These are phyloP conservation scores for Amoeboaphelidium protococcarum DNA, from an alignment of 371 early-diverging fungal species.

Conservation along the genomic window DNA sequence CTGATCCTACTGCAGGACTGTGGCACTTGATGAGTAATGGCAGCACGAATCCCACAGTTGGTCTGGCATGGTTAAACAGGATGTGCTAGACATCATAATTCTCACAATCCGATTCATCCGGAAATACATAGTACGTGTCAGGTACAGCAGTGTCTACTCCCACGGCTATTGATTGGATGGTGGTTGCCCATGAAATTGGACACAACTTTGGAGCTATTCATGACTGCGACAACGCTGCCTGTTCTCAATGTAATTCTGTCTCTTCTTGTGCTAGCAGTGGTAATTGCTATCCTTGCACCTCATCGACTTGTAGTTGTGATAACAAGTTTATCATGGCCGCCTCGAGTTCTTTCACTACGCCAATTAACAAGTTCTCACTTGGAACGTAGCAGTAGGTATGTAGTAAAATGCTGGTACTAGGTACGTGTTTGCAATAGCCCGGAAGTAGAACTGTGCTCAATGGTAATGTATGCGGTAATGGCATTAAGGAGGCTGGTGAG, in stretches of 20 bases:
- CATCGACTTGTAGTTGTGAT: neutral
- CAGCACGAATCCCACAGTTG: neutral
- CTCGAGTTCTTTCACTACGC: neutral
- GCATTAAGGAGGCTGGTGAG: slow-evolving; percentile 3
- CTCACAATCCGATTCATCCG: neutral
- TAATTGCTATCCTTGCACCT: neutral
- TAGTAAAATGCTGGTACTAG: neutral
- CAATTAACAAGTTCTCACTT: neutral
- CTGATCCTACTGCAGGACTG: neutral
- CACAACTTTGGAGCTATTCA: slow-evolving; percentile 2
- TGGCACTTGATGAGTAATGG: slow-evolving; percentile 3
- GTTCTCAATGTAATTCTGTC: neutral
- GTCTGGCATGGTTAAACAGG: slow-evolving; percentile 3
- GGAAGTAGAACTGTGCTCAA: neutral
- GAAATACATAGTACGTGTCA: slow-evolving; percentile 1
- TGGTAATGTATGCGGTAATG: slow-evolving; percentile 1
- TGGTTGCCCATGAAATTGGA: slow-evolving; percentile 6
- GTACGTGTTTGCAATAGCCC: slow-evolving; percentile 2
- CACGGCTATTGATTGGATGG: slow-evolving; percentile 2
- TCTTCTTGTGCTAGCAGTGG: neutral
- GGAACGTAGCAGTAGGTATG: neutral
- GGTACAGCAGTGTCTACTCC: slow-evolving; percentile 3
- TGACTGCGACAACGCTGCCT: neutral
- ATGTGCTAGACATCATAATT: neutral
- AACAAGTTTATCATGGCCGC: neutral